phyloP scores from a whole-genome alignment of 2,329 filamentous ascomycete species.

The Penicillium sp. region DNA sequence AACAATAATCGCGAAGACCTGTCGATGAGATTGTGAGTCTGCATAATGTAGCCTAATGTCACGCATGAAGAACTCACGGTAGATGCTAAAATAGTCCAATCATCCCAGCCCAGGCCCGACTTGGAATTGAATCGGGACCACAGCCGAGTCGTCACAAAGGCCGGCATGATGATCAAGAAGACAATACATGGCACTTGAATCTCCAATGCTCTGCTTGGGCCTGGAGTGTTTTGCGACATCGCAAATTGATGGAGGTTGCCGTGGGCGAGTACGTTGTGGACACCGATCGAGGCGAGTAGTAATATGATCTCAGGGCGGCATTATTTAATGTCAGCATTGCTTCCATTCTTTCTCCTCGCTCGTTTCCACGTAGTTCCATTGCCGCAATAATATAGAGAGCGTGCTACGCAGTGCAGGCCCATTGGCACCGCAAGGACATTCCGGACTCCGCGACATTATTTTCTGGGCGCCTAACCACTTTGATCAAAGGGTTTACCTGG shows the following conservation, averaged over 20 bases:
- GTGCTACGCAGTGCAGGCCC: not conserved
- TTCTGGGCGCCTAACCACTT: too few relatives aligned
- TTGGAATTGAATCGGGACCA: conserved; percentile 14
- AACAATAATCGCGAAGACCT: conserved; percentile 31
- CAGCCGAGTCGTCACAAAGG: conserved; percentile 9
- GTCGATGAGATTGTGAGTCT: not conserved
- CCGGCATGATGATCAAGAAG: conserved; percentile 8
- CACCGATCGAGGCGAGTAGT: not conserved
- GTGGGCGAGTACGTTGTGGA: not conserved
- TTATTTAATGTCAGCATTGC: not conserved
- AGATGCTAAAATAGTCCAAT: conserved; percentile 30
- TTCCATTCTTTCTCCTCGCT: not conserved
- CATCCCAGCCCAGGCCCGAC: conserved; percentile 21
- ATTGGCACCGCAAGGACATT: not conserved
- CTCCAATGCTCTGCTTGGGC: conserved; percentile 13
- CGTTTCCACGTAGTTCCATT: not conserved
- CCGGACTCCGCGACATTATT: not conserved
- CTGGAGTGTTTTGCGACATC: conserved; percentile 10
- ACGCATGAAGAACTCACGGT: conserved; percentile 11
- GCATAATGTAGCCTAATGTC: not conserved
- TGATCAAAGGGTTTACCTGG: too few relatives aligned
- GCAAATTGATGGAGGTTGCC: not conserved
- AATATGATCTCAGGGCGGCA: not conserved
- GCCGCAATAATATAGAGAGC: not conserved
- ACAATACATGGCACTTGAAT: conserved; percentile 13